These are phyloP conservation scores for Starmera dryadoides DNA, from an alignment of 805 yeast genomes.

Conservation along the genomic window DNA sequence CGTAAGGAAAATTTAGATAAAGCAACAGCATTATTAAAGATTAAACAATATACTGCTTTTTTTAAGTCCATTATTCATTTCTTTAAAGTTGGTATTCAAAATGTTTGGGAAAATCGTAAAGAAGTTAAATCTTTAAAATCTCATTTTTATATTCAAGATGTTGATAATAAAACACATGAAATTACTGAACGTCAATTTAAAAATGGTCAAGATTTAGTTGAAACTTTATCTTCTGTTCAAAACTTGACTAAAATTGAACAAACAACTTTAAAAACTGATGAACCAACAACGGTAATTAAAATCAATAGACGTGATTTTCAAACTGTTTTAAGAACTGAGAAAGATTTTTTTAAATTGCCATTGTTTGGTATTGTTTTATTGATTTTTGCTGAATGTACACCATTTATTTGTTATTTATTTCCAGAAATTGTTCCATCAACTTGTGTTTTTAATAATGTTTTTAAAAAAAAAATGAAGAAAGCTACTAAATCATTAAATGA, in stretches of 20 bases:
- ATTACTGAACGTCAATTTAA: constrained; percentile 21
- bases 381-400: constrained; percentile 48
- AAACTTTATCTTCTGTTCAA: constrained; percentile 29
- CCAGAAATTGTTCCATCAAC: constrained; percentile 56
- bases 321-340: constrained; percentile 34
- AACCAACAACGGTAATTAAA: constrained; percentile 22
- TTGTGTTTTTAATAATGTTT: constrained; percentile 41
- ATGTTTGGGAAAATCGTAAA: constrained; percentile 42
- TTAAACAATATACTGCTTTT: constrained; percentile 34
- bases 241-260: constrained; percentile 27
- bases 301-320: constrained; percentile 41
- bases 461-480: constrained; percentile 25
- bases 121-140: constrained; percentile 20
- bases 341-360: constrained; percentile 43
- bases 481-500: constrained; percentile 11
- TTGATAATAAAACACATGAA: constrained; percentile 8
- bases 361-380: constrained; percentile 38
- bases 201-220: constrained; percentile 27
- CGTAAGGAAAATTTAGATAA: constrained; percentile 11
- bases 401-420: constrained; percentile 41
- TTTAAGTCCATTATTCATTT: constrained; percentile 41
- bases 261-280: constrained; percentile 21
- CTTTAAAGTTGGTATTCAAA: constrained; percentile 51
- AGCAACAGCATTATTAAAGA: constrained; percentile 18
- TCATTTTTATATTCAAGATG: constrained; percentile 20